Conservation (phyloP, 257 asterid genomes). For the Penstemon davidsonii region DNA sequence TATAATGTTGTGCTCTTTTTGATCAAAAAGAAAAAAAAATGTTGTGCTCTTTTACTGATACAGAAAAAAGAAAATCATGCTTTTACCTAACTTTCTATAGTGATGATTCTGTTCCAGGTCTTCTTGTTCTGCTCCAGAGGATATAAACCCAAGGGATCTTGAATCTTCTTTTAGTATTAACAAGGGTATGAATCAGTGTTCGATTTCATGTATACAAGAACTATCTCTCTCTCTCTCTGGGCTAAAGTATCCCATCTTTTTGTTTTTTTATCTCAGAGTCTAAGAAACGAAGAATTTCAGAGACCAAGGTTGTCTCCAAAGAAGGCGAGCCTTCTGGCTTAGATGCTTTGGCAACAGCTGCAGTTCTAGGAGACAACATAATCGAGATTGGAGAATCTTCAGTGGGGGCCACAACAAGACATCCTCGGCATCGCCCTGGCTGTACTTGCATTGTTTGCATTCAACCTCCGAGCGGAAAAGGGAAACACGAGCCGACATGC, state of each 20-base stretch:
- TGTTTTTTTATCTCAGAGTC: background rate
- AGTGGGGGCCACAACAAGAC: constrained; percentile 74
- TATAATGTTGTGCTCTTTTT: no score
- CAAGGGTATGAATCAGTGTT: constrained; percentile 34
- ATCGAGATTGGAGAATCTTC: constrained; percentile 55
- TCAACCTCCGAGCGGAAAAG: constrained; percentile 97
- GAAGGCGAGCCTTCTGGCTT: constrained; percentile 83
- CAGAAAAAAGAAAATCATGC: background rate
- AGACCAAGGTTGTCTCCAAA: constrained; percentile 30
- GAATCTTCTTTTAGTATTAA: constrained; percentile 28
- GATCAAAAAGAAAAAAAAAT: no score
- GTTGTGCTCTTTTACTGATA: background rate
- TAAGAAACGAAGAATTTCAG: constrained; percentile 34
- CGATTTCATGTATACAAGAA: no score
- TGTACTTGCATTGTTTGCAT: constrained; percentile 96
- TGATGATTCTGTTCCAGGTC: constrained; percentile 24
- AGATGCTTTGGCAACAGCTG: constrained; percentile 91
- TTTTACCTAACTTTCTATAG: background rate
- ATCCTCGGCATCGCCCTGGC: constrained; percentile 97
- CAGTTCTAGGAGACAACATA: constrained; percentile 80
- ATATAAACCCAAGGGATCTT: background rate
- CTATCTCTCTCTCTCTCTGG: no score
- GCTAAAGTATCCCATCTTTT: no score
- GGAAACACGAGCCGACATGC: constrained; percentile 79
- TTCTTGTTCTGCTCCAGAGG: background rate